Evolutionary conservation across 306 rosid species (phyloP).

Genomic region (Carpinus viminea): DNA sequence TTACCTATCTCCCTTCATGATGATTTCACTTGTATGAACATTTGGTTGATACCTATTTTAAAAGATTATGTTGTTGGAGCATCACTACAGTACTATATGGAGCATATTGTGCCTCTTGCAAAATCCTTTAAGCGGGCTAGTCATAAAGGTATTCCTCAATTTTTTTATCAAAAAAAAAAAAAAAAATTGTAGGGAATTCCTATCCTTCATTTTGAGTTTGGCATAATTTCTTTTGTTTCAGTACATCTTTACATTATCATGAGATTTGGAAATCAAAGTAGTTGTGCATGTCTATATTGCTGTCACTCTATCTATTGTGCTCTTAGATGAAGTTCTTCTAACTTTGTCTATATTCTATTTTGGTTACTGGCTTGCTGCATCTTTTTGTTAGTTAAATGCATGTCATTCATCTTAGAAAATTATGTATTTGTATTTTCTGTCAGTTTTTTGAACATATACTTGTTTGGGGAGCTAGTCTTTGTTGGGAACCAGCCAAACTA

Average conservation of each 20-base stretch:
- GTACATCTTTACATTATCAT: no score
- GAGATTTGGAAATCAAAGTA: not conserved
- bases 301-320: not conserved
- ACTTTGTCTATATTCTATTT: not conserved
- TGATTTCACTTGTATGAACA: conserved; percentile 50
- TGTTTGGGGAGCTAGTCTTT: no score
- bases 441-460: no score
- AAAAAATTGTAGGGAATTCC: not conserved
- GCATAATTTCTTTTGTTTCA: not conserved
- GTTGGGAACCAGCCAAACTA: no score
- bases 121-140: conserved; percentile 73
- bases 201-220: not conserved
- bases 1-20: conserved; percentile 68
- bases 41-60: conserved; percentile 82
- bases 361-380: not conserved
- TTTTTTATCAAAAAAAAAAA: no score
- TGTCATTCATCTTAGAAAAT: no score
- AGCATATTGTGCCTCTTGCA: conserved; percentile 80
- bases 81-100: conserved; percentile 73
- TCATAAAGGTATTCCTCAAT: conserved; percentile 56
- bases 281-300: not conserved
- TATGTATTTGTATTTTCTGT: no score
- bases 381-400: no score
- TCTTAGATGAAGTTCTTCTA: not conserved
- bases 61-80: conserved; percentile 69